Evolutionary conservation across 768 basidiomycete genomes (phyloP).

Genomic region (Tulasnella sp.): DNA sequence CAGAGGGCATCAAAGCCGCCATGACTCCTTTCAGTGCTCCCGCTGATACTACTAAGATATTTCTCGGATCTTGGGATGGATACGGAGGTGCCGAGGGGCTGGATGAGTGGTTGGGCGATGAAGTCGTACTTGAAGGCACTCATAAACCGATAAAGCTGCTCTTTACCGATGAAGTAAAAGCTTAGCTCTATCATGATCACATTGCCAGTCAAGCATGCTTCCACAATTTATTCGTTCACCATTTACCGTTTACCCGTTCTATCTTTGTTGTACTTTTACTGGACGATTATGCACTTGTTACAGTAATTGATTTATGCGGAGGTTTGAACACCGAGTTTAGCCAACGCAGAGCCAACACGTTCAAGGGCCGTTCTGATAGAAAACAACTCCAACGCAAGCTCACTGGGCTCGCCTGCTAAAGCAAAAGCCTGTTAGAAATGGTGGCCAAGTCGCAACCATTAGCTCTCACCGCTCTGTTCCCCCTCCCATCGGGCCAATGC

Average conservation of each 20-base stretch:
- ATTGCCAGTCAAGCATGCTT: neutral
- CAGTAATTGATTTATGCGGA: neutral
- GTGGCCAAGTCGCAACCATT: neutral
- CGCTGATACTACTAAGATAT: neutral
- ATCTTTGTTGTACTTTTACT: neutral
- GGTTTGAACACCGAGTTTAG: neutral
- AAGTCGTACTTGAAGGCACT: neutral
- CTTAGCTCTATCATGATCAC: neutral
- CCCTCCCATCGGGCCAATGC: neutral
- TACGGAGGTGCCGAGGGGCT: neutral
- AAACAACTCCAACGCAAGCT: neutral
- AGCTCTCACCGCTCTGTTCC: neutral
- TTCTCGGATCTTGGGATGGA: neutral
- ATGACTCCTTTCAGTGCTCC: neutral
- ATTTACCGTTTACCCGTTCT: neutral
- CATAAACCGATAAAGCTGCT: neutral
- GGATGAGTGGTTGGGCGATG: neutral
- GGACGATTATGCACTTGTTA: neutral
- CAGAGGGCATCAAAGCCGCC: neutral
- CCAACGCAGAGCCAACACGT: conserved; percentile 1
- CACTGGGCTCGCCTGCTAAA: neutral
- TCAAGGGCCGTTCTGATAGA: neutral
- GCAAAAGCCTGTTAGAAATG: neutral
- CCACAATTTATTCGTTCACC: neutral
- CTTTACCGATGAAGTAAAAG: neutral